Evolutionary conservation across 2,329 filamentous ascomycete species (phyloP), one percentile per base, ranked within the genome.

Genomic region (Cordyceps javanica): DNA sequence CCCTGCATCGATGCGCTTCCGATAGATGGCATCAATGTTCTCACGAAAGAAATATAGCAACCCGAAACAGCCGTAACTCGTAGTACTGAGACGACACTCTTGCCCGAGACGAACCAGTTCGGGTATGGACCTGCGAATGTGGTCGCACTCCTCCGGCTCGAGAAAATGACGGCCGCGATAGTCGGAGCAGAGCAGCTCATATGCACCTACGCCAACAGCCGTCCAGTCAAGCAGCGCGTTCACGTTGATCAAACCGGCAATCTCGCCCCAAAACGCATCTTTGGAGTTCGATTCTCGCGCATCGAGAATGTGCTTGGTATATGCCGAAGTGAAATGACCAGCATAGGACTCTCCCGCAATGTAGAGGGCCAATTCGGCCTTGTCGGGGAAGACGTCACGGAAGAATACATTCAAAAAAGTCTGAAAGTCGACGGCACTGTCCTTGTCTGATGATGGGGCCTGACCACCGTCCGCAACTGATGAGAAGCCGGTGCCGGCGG

Each of bases 271-370:
- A 21, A 59, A 61, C 2, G 60, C 60, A 5, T 41, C 25, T 25
- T 28, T 32, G 5, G 60, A 56, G 30, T 55, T 46, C 26, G 36
- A 50, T 7, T 19, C 25, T 9, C 60, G 58, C 42, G 60, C 55
- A 16, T 60, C 55, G 16, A 60, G 55, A 10, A 61, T 60, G 30
- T 61, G 55, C 30, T 58, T 58, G 16, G 54, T 26, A 28, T 60
- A 60, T 1, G 36, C 44, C 7, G 56, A 51, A 1, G 39, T 51
- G 25, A 48, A 58, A 26, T 95, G 90, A 39, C 90, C 90, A 63
- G 88, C 90, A 68, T 94, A 95, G 3, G 91, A 54, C 61, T 80
- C 77, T 1, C 77, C 77, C 0, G 76, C 73, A 30, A 80, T 73
- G 49, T 77, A 72, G 30, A 80, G 69, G 8, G 73, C 67, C 5